Evolutionary conservation across 331 rosid genomes (phyloP).

Genomic region (Rosa hybrid): DNA sequence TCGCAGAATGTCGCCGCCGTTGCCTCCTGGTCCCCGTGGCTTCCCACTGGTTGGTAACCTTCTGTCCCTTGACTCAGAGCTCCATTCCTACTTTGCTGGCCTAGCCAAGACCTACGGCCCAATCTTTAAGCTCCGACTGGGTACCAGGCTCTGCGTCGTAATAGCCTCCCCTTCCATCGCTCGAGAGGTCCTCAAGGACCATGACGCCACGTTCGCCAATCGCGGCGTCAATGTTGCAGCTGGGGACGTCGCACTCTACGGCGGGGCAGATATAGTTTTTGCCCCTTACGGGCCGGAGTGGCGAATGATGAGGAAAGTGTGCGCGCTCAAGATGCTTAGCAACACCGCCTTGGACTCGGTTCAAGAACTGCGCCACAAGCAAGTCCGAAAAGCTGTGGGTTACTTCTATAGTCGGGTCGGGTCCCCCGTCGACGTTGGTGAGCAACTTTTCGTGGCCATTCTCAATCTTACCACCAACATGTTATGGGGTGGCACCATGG

Average conservation of each 20-base stretch:
- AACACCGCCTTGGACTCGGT: slow-evolving; percentile 60
- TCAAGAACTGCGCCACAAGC: slow-evolving; percentile 50
- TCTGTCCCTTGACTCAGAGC: slow-evolving; percentile 64
- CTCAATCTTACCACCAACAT: slow-evolving; percentile 62
- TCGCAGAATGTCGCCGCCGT: not conserved
- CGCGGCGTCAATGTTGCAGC: slow-evolving; percentile 63
- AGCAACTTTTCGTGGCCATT: slow-evolving; percentile 54
- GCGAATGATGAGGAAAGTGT: slow-evolving; percentile 75
- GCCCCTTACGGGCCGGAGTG: slow-evolving; percentile 68
- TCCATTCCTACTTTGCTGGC: slow-evolving; percentile 55
- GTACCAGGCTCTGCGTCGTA: slow-evolving; percentile 48
- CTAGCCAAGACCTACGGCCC: slow-evolving; percentile 58
- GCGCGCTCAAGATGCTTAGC: slow-evolving; percentile 69
- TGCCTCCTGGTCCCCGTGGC: slow-evolving; percentile 73
- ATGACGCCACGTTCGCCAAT: slow-evolving; percentile 71
- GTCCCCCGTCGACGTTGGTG: slow-evolving; percentile 58
- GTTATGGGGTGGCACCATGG: slow-evolving; percentile 80
- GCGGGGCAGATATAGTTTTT: slow-evolving; percentile 63
- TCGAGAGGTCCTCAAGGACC: slow-evolving; percentile 56
- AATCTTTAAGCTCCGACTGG: slow-evolving; percentile 56
- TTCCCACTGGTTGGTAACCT: slow-evolving; percentile 74
- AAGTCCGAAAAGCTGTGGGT: slow-evolving; percentile 46
- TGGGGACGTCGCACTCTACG: slow-evolving; percentile 32
- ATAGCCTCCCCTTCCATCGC: slow-evolving; percentile 53
- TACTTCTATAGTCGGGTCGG: slow-evolving; percentile 37